These are phyloP conservation scores for Copromyces sp. DNA, from an alignment of 495 filamentous ascomycete genomes.

Conservation along the genomic window DNA sequence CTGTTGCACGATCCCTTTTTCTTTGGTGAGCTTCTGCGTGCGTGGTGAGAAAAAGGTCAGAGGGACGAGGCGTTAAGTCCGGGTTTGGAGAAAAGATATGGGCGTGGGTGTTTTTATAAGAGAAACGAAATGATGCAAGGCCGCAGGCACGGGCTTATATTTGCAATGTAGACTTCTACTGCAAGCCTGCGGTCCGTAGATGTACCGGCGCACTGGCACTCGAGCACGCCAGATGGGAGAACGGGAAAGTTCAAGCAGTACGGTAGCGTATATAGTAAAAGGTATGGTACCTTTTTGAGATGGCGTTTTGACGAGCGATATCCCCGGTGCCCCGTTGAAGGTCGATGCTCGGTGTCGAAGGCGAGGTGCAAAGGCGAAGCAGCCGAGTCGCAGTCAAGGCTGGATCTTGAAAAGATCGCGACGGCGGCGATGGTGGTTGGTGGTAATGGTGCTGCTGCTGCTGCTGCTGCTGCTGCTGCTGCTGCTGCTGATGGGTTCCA, in stretches of 20 bases:
- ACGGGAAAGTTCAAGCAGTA: background rate
- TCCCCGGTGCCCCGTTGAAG: background rate
- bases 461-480: background rate
- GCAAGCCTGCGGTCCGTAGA: background rate
- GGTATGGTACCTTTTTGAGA: background rate
- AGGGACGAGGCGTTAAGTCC: background rate
- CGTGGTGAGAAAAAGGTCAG: background rate
- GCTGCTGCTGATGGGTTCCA: background rate
- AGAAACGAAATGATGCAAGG: background rate
- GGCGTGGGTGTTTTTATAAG: background rate
- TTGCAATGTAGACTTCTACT: background rate
- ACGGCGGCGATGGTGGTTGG: background rate
- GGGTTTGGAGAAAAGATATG: background rate
- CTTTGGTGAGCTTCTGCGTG: background rate
- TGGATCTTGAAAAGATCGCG: background rate
- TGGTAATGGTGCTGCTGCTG: background rate
- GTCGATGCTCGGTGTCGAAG: background rate
- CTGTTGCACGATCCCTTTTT: background rate
- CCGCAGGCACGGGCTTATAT: background rate
- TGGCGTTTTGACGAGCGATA: background rate
- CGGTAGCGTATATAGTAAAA: background rate
- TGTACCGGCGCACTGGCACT: background rate
- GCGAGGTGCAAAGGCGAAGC: background rate
- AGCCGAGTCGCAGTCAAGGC: background rate
- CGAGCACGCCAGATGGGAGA: background rate